Evolutionary conservation across 257 asterid genomes (phyloP), one percentile per base, ranked within the genome.

Genomic region (Linaria vulgaris): DNA sequence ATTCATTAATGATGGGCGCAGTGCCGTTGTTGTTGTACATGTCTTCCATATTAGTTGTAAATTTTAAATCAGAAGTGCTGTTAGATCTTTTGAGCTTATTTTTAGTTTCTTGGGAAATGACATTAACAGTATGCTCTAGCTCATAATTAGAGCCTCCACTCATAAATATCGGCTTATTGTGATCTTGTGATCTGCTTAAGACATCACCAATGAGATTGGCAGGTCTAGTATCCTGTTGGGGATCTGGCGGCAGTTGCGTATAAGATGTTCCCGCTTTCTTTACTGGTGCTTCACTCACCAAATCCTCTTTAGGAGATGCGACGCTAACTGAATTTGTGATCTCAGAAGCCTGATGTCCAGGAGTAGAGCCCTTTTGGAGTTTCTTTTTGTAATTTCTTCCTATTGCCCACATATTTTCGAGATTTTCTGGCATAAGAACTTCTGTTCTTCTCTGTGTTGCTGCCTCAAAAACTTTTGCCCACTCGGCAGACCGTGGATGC

Each of bases 391-490:
- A 90, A 74, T 94, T 88, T 82, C 99, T 83, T 72, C 99, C 99
- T 37, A 82, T 94, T 13, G 96, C 58, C 99, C 99, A 94, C 96
- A 94, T 85, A 77, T 94, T 90, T 69, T 94, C 99, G 71, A 94
- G 97, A 79, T 94, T 90, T 80, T 94, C 99, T 53, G 99, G 99
- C 89, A 67, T 88, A 61, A 94, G 88, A 68, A 94, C 99, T 80
- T 94, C 99, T 59, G 92, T 85, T 84, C 99, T 94, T 83, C 97
- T 85, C 84, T 90, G 97, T 53, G 87, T 88, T 54, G 96, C 96
- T 63, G 97, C 97, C 66, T 94, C 97, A 68, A 87, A 82, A 54
- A 53, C 82, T 72, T 87, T 85, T 30, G 95, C 99, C 99, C 99
- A 94, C 58, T 85, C 95, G 70, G 88, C 90, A 43, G 94, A 74